A percentile compares a stretch with the other conserved stretches of the same genome.
Evolutionary conservation across 306 rosid genomes (phyloP).

Genomic region (Clitoria ternatea): DNA sequence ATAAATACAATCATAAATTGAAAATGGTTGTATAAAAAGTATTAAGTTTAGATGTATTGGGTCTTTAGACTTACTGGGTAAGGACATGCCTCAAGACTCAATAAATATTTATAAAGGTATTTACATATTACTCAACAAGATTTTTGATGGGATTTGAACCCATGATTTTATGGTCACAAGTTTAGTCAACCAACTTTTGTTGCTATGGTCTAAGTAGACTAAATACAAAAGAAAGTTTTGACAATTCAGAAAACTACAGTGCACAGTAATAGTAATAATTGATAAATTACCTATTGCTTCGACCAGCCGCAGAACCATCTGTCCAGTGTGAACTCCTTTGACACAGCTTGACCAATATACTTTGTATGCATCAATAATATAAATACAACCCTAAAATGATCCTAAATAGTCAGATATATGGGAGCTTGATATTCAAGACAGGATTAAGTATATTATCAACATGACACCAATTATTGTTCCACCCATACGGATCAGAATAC

Average conservation of each 20-base stretch:
- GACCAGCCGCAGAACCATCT: slow-evolving; percentile 82
- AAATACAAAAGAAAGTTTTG: background rate
- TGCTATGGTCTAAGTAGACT: background rate
- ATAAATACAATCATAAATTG: background rate
- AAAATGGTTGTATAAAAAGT: no score
- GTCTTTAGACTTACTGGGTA: no score
- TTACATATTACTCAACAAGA: no score
- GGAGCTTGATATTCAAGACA: background rate
- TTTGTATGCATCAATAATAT: slow-evolving; percentile 79
- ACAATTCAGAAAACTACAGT: background rate
- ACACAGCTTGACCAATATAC: slow-evolving; percentile 90
- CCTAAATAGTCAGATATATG: slow-evolving; percentile 20
- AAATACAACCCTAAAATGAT: slow-evolving; percentile 73
- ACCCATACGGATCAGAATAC: background rate
- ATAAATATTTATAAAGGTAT: no score
- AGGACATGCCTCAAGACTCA: no score
- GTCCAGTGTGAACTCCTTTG: slow-evolving; percentile 85
- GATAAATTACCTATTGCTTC: slow-evolving; percentile 85
- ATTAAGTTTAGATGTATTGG: no score
- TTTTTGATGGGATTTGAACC: no score
- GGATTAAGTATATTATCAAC: background rate
- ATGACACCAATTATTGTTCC: background rate
- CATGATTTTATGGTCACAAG: no score
- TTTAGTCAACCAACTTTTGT: no score
- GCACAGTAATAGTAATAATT: no score